Evolutionary conservation across 495 filamentous ascomycete species (phyloP).

Genomic region (Tuber microsphaerosporum): DNA sequence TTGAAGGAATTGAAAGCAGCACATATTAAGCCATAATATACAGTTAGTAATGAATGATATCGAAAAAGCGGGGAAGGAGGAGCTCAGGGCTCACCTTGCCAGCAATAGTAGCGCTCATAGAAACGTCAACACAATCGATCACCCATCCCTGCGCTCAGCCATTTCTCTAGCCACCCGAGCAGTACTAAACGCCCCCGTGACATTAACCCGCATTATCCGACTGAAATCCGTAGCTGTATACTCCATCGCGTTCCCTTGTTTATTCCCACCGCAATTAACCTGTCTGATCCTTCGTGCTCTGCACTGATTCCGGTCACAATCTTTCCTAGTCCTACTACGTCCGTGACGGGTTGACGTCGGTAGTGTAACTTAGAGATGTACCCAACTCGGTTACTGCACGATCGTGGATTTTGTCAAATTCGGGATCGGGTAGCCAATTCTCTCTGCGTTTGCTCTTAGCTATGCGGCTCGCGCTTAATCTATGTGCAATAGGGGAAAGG

Average conservation of each 20-base stretch:
- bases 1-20: constrained; percentile 66
- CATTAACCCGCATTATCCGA: constrained; percentile 65
- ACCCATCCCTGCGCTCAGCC: constrained; percentile 52
- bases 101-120: constrained; percentile 65
- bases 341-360: constrained; percentile 75
- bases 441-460: constrained; percentile 48
- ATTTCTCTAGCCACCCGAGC: constrained; percentile 71
- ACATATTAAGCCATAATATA: constrained; percentile 54
- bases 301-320: constrained; percentile 61
- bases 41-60: not conserved
- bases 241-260: constrained; percentile 63
- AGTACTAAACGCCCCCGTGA: constrained; percentile 69
- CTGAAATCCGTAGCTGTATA: constrained; percentile 55
- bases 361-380: constrained; percentile 58
- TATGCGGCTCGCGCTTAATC: not conserved
- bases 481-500: not conserved
- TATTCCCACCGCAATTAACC: constrained; percentile 72
- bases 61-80: not conserved
- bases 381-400: constrained; percentile 53
- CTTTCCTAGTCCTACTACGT: constrained; percentile 59
- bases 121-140: constrained; percentile 68
- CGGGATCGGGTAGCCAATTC: constrained; percentile 44
- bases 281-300: constrained; percentile 66
- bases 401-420: constrained; percentile 49
- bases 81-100: constrained; percentile 49